Percentiles rank a stretch among this genome's conserved stretches.
These are phyloP conservation scores for Cladorrhinum samala DNA, from an alignment of 495 filamentous ascomycete species.

Conservation along the genomic window DNA sequence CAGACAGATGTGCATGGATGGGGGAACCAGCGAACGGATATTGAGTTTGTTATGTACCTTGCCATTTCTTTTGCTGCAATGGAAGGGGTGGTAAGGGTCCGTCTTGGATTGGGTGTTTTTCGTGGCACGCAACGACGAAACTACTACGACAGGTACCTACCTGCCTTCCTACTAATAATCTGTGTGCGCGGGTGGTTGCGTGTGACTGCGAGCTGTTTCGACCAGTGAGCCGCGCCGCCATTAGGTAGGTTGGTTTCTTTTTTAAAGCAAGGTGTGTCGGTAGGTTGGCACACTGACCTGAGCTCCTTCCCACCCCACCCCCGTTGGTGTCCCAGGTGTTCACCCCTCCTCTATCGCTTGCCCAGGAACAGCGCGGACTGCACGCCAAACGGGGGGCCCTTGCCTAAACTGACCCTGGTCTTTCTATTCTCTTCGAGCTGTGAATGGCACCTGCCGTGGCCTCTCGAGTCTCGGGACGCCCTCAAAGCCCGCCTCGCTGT, in stretches of 20 bases:
- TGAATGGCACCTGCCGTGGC: neutral
- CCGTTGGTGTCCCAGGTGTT: neutral
- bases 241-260: neutral
- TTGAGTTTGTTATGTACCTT: neutral
- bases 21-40: neutral
- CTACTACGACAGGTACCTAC: neutral
- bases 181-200: neutral
- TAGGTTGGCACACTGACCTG: neutral
- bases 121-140: neutral
- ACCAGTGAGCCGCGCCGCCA: slow-evolving; percentile 5
- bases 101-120: too few relatives aligned
- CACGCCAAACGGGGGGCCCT: neutral
- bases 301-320: neutral
- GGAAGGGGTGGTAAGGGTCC: too few relatives aligned
- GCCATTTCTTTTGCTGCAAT: too few relatives aligned
- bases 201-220: slow-evolving; percentile 4
- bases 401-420: neutral
- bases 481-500: slow-evolving; percentile 9
- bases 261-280: neutral
- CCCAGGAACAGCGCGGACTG: too few relatives aligned
- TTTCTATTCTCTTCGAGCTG: neutral
- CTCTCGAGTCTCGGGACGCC: slow-evolving; percentile 13
- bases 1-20: neutral
- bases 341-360: neutral
- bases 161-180: too few relatives aligned